A percentile compares a stretch with the other conserved stretches of the same genome.
These are phyloP conservation scores for Mycena polygramma DNA, from an alignment of 768 basidiomycete genomes.

Conservation along the genomic window DNA sequence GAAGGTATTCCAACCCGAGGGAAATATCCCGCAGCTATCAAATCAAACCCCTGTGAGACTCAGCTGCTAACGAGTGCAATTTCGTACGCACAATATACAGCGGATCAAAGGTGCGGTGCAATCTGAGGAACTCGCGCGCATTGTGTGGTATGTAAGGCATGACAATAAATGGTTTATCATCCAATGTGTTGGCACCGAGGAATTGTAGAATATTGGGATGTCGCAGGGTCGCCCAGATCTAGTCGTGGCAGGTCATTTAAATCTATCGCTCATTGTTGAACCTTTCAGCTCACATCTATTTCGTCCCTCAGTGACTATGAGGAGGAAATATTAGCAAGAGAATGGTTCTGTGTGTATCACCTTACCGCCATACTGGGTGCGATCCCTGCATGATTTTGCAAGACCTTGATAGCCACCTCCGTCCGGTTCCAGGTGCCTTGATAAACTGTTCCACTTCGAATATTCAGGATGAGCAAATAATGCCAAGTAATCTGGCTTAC, in stretches of 20 bases:
- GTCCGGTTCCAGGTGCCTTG: slow-evolving; percentile 23
- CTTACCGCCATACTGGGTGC: not conserved
- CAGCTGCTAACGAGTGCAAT: not conserved
- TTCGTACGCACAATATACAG: slow-evolving; percentile 7
- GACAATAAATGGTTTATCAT: slow-evolving; percentile 31
- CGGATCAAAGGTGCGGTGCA: not conserved
- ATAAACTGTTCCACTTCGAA: slow-evolving; percentile 18
- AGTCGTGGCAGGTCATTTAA: not conserved
- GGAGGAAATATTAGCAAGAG: not conserved
- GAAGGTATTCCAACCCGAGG: slow-evolving; percentile 10
- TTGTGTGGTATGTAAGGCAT: slow-evolving; percentile 23
- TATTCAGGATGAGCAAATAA: not conserved
- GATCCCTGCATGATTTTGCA: slow-evolving; percentile 9
- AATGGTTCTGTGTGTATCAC: not conserved
- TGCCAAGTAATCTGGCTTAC: slow-evolving; percentile 2
- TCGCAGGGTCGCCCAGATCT: slow-evolving; percentile 55
- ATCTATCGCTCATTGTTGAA: not conserved
- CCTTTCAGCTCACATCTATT: not conserved
- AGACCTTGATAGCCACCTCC: slow-evolving; percentile 23
- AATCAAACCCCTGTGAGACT: not conserved
- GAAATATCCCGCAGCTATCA: slow-evolving; percentile 11
- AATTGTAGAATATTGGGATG: slow-evolving; percentile 78
- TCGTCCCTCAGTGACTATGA: slow-evolving; percentile 3
- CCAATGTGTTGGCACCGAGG: slow-evolving; percentile 25
- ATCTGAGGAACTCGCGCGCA: not conserved